These are phyloP conservation scores for Podospora fimiseda DNA, from an alignment of 495 filamentous ascomycete genomes.

Conservation along the genomic window DNA sequence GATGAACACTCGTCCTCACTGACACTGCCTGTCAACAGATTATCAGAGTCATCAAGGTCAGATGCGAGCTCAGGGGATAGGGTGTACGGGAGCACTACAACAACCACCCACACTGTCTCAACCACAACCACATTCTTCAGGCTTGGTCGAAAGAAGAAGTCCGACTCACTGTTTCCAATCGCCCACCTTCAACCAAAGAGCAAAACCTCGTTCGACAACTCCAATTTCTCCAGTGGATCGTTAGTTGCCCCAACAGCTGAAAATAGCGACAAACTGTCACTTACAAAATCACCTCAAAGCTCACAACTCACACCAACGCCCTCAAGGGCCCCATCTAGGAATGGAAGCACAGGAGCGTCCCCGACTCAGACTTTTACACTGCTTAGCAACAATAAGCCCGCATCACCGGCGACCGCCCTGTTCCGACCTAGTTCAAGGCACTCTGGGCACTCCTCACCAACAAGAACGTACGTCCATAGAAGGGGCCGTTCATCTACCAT, in stretches of 20 bases:
- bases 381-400: slow-evolving; percentile 25
- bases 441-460: slow-evolving; percentile 70
- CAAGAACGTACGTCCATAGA: slow-evolving; percentile 44
- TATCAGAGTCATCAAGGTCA: slow-evolving; percentile 89
- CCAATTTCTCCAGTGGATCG: slow-evolving; percentile 26
- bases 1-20: slow-evolving; percentile 63
- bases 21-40: slow-evolving; percentile 60
- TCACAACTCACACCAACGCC: slow-evolving; percentile 36
- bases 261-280: slow-evolving; percentile 10
- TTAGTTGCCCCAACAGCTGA: slow-evolving; percentile 22
- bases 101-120: slow-evolving; percentile 53
- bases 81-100: slow-evolving; percentile 56
- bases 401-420: slow-evolving; percentile 47
- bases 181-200: slow-evolving; percentile 73
- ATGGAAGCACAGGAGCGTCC: slow-evolving; percentile 29
- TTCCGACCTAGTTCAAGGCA: slow-evolving; percentile 60
- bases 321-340: slow-evolving; percentile 47
- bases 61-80: slow-evolving; percentile 80
- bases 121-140: slow-evolving; percentile 71
- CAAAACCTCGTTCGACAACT: slow-evolving; percentile 29
- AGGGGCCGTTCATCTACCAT: slow-evolving; percentile 85
- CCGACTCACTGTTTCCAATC: slow-evolving; percentile 68
- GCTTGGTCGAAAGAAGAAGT: slow-evolving; percentile 73
- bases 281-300: slow-evolving; percentile 12
- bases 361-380: slow-evolving; percentile 25